A percentile compares a stretch with the other conserved stretches of the same genome.
These are phyloP conservation scores for Rhypophila decipiens DNA, from an alignment of 495 filamentous ascomycete genomes.

Conservation along the genomic window DNA sequence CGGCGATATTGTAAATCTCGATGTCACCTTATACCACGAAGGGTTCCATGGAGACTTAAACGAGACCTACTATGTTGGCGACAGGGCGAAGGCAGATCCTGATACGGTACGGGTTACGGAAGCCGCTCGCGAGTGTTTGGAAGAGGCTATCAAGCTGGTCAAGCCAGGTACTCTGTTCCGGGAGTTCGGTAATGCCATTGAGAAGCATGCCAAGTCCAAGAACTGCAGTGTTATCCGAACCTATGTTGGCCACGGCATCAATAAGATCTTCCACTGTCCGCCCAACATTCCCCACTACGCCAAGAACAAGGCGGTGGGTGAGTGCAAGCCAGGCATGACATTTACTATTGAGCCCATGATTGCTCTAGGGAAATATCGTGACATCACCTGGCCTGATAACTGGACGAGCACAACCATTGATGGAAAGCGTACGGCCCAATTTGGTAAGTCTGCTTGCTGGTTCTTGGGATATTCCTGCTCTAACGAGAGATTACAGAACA, in stretches of 20 bases:
- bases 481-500: slow-evolving; percentile 54
- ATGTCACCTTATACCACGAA: slow-evolving; percentile 80
- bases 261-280: slow-evolving; percentile 75
- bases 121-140: slow-evolving; percentile 70
- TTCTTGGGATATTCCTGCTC: background rate
- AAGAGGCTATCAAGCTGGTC: slow-evolving; percentile 76
- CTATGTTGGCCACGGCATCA: slow-evolving; percentile 89
- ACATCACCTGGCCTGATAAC: slow-evolving; percentile 85
- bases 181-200: slow-evolving; percentile 76
- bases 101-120: slow-evolving; percentile 83
- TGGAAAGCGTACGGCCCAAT: slow-evolving; percentile 77
- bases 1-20: slow-evolving; percentile 85
- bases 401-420: slow-evolving; percentile 85
- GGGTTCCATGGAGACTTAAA: slow-evolving; percentile 88
- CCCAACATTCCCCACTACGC: slow-evolving; percentile 85
- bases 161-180: slow-evolving; percentile 83
- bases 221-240: slow-evolving; percentile 78
- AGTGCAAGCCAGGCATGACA: slow-evolving; percentile 82
- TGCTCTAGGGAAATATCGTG: slow-evolving; percentile 69
- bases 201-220: slow-evolving; percentile 73
- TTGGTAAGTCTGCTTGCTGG: slow-evolving; percentile 42
- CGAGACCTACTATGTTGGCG: slow-evolving; percentile 87
- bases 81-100: slow-evolving; percentile 63
- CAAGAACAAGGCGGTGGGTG: slow-evolving; percentile 85
- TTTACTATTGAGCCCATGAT: slow-evolving; percentile 96